Base-by-base conservation (phyloP, 371 early-diverging fungal species). In the Mucor circinelloides region DNA sequence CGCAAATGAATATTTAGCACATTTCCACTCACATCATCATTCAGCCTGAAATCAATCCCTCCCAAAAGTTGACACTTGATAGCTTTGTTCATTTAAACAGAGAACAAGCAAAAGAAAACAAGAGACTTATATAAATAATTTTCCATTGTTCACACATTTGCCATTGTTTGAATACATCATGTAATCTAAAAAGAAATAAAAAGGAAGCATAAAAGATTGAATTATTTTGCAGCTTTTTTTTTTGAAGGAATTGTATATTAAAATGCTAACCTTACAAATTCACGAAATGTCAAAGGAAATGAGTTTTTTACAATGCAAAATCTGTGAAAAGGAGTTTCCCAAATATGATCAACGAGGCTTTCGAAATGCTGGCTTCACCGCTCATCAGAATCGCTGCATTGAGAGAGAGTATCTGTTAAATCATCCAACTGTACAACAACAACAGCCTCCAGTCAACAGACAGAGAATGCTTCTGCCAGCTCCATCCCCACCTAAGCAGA, bases 311-410 rank as follows among this genome's bases (percentile, higher is more conserved):
- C 42, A 61, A 30, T 82, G 82, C 36, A 59, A 31, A 21, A 36
- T 79, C 1, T 79, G 80, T 38, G 60, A 70, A 54, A 77, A 74
- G 57, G 58, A 74, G 50, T 77, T 82, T 34, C 63, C 69, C 2
- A 74, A 67, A 55, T 74, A 50, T 58, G 80, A 82, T 48, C 80
- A 82, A 58, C 73, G 82, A 23, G 80, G 80, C 10, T 82, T 74
- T 44, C 61, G 78, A 23, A 82, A 82, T 50, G 64, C 78, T 12
- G 82, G 82, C 0, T 79, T 77, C 32, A 79, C 78, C 0, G 71
- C 77, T 15, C 82, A 79, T 63, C 78, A 77, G 32, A 82, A 77
- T 23, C 66, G 75, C 21, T 82, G 78, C 38, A 60, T 71, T 32
- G 73, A 69, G 13, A 46, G 54, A 36, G 38, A 60, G 13, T 52